Evolutionary conservation across 1,284 basidiomycete species (phyloP), one percentile per base, ranked within the genome.

Genomic region (Leccinum subspadiceum): DNA sequence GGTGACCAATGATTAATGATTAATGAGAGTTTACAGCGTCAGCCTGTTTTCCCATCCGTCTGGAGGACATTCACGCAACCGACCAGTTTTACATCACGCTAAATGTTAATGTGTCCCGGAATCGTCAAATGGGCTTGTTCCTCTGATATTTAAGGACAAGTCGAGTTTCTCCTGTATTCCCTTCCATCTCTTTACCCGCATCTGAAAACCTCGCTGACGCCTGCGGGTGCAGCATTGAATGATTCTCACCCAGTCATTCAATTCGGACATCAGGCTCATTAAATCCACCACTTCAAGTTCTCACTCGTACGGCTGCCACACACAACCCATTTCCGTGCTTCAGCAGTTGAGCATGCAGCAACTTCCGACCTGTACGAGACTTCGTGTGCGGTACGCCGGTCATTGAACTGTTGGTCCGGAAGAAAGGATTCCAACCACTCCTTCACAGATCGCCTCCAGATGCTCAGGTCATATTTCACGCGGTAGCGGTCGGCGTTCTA

Each of bases 401-500:
- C 31, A 56, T 59, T 59, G 49, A 53, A 39, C 62, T 58, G 17
- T 79, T 49, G 74, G 50, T 79, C 13, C 22, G 35, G 52, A 54
- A 65, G 52, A 61, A 41, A 15, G 31, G 24, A 52, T 44, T 79
- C 63, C 68, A 65, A 62, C 79, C 78, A 22, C 8, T 26, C 12
- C 79, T 79, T 81, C 46, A 78, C 54, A 76, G 81, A 62, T 79
- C 85, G 22, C 81, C 86, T 9, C 76, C 80, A 41, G 90, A 92
- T 70, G 90, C 90, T 3, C 84, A 86, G 62, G 80, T 85, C 62
- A 85, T 92, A 67, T 92, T 92, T 76, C 87, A 89, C 67, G 90
- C 84, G 53, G 89, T 91, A 53, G 78, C 80, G 2, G 77, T 81
- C 37, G 74, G 81, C 39, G 73, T 83, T 31, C 79, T 90, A 51